phyloP scores from a whole-genome alignment of 208 protist species.

The Herpetomonas samuelpessoai region DNA sequence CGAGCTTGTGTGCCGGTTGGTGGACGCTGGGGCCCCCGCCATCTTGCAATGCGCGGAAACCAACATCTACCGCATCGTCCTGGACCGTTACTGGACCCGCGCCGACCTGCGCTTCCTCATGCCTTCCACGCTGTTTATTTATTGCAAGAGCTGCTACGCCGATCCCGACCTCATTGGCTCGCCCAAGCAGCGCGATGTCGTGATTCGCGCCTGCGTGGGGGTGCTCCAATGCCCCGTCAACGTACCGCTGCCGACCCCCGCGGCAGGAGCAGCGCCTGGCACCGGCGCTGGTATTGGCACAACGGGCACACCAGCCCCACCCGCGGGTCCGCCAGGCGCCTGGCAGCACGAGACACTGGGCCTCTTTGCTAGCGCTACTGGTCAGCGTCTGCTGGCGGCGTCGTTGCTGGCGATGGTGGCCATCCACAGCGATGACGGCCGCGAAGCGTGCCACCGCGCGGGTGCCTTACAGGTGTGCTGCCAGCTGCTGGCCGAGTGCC shows the following conservation, averaged over 20 bases:
- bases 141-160: slow-evolving; percentile 78
- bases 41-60: slow-evolving; percentile 77
- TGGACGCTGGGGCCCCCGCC: slow-evolving; percentile 67
- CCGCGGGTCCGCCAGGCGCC: slow-evolving; percentile 18
- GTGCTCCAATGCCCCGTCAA: slow-evolving; percentile 56
- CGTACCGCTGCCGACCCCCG: slow-evolving; percentile 16
- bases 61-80: slow-evolving; percentile 72
- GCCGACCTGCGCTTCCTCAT: slow-evolving; percentile 66
- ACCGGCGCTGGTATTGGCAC: neutral
- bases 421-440: slow-evolving; percentile 42
- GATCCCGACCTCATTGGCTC: slow-evolving; percentile 68
- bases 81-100: slow-evolving; percentile 79
- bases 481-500: slow-evolving; percentile 44
- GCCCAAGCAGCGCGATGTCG: slow-evolving; percentile 38
- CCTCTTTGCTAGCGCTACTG: slow-evolving; percentile 41
- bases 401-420: slow-evolving; percentile 63
- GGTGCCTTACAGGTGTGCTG: slow-evolving; percentile 64
- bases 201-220: slow-evolving; percentile 51
- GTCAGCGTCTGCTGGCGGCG: slow-evolving; percentile 64
- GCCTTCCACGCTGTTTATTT: slow-evolving; percentile 84
- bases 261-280: slow-evolving; percentile 1
- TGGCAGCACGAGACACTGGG: slow-evolving; percentile 78
- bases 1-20: slow-evolving; percentile 72
- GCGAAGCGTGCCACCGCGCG: slow-evolving; percentile 39
- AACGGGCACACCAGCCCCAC: neutral